Evolutionary conservation across 1,284 basidiomycete species (phyloP), one percentile per base, ranked within the genome.

Genomic region (Apiotrichum gamsii): DNA sequence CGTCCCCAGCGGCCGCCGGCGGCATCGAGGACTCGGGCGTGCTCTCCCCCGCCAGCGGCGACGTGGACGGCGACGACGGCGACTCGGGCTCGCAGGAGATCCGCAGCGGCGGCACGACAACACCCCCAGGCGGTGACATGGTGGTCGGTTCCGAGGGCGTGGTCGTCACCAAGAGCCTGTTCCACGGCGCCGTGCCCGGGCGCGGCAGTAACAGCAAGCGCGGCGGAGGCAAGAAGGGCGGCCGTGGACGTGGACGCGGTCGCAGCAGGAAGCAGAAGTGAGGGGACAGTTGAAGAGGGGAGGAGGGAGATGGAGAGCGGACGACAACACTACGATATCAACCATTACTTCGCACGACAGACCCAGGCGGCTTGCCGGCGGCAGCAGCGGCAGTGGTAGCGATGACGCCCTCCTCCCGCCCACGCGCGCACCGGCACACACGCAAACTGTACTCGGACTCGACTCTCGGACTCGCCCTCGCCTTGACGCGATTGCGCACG

Each of bases 111-210:
- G 43, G 35, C 15, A n/a, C 25, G 11, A 30, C 43, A 9, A 45
- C 43, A 5, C 43, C 43, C 6, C 24, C 30, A 10, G 25, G 11
- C 25, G 25, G 25, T 28, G 25, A 28, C 29, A 39, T 28, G 19
- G 45, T 11, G 11, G 29, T 9, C 9, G 36, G 16, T 1, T 39
- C 32, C 31, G 33, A 25, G 20, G 42, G 38, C 18, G 46, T 35
- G 10, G 52, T 54, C 37, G 49, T 54, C 14, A 45, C 51, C 46
- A 54, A 54, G 49, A 42, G 36, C 39, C 39, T 54, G 2, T 54
- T 54, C 46, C 38, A 47, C 34, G 39, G 39, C 31, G 6, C 39
- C 33, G 24, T 23, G 15, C 8, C 28, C 16, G 39, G 39, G 16
- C 29, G 36, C 36, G 36, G 43, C 16, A 28, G 43, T 3, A 4